Conservation (phyloP, 2,329 filamentous ascomycete species). For the Pseudodiploospora longispora region DNA sequence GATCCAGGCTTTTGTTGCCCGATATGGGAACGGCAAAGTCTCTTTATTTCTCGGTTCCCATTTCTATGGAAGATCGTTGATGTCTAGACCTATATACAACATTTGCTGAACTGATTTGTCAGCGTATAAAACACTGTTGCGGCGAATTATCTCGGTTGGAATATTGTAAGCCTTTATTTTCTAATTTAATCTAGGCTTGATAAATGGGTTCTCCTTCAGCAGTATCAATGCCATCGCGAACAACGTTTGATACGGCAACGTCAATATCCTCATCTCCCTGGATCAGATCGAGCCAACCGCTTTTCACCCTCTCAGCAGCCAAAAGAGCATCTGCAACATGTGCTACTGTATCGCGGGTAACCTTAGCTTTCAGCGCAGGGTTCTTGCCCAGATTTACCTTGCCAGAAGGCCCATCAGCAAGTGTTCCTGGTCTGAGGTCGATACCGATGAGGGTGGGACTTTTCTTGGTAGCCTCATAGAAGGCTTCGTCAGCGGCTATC, state of each 20-base stretch:
- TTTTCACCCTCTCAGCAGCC: constrained; percentile 37
- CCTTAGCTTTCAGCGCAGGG: constrained; percentile 26
- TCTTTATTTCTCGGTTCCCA: no score
- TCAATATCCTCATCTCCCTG: constrained; percentile 43
- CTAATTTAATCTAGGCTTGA: constrained; percentile 6
- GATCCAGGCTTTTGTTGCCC: no score
- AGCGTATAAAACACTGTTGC: no score
- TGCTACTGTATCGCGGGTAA: constrained; percentile 53
- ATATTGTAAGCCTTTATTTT: background rate
- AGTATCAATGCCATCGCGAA: constrained; percentile 41
- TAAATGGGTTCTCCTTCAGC: constrained; percentile 43
- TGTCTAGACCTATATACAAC: no score
- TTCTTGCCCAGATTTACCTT: constrained; percentile 41
- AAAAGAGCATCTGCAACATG: constrained; percentile 48
- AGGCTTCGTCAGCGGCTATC: constrained; percentile 48
- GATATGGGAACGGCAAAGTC: no score
- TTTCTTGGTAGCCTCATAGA: constrained; percentile 40
- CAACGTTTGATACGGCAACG: constrained; percentile 38
- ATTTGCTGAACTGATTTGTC: no score
- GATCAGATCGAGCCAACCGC: constrained; percentile 46
- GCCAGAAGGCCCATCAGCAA: constrained; percentile 42
- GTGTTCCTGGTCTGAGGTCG: constrained; percentile 42
- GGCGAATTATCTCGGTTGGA: no score
- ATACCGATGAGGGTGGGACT: constrained; percentile 38
- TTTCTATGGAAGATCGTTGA: no score